These are phyloP conservation scores for Articulospora tetracladia DNA, from an alignment of 495 filamentous ascomycete genomes.

Conservation along the genomic window DNA sequence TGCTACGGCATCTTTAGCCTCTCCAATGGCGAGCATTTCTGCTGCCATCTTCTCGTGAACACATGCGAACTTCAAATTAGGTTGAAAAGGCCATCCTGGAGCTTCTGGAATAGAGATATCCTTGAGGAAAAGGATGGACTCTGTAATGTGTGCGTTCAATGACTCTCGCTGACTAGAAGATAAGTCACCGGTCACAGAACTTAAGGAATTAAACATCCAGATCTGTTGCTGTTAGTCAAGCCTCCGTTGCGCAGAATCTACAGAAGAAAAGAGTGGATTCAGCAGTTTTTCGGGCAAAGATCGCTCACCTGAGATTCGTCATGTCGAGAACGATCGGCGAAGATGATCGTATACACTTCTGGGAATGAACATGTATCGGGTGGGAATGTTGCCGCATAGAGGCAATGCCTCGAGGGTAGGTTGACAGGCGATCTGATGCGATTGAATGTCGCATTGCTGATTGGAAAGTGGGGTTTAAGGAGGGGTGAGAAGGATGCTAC, in stretches of 20 bases:
- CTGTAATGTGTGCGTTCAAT: constrained; percentile 11
- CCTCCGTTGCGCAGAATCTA: no score
- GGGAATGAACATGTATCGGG: neutral
- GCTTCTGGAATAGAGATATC: constrained; percentile 14
- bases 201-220: constrained; percentile 25
- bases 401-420: constrained; percentile 18
- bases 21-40: neutral
- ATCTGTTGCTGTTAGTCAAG: no score
- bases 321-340: constrained; percentile 22
- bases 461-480: constrained; percentile 18
- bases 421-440: constrained; percentile 23
- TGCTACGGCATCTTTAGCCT: constrained; percentile 7
- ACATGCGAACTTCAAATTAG: constrained; percentile 15
- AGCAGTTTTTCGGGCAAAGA: no score
- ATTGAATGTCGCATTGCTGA: constrained; percentile 18
- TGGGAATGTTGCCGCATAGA: constrained; percentile 25
- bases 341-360: constrained; percentile 20
- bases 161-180: neutral
- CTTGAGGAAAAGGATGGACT: constrained; percentile 17
- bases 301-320: constrained; percentile 24
- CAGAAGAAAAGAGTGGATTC: no score
- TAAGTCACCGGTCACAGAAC: neutral
- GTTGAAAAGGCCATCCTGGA: constrained; percentile 25
- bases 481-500: constrained; percentile 14
- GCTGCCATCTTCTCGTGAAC: constrained; percentile 11